phyloP scores from a whole-genome alignment of 169 alveolate genomes.

The Plasmodium adleri region DNA sequence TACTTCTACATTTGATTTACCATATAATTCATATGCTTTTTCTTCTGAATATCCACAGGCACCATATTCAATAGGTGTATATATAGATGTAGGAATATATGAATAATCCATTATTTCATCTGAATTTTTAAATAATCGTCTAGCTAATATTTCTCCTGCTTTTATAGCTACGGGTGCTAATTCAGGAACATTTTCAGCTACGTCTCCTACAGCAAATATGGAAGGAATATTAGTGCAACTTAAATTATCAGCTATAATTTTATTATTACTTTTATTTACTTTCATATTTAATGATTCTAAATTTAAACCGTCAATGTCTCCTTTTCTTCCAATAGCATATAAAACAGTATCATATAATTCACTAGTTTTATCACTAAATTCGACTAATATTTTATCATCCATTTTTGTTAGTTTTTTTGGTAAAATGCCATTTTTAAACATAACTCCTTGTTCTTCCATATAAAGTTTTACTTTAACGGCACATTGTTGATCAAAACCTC shows the following conservation, averaged over 20 bases:
- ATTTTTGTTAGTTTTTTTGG: slow-evolving; percentile 92
- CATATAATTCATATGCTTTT: slow-evolving; percentile 80
- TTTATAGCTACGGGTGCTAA: slow-evolving; percentile 98
- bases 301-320: slow-evolving; percentile 90
- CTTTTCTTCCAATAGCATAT: slow-evolving; percentile 97
- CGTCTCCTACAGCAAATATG: slow-evolving; percentile 97
- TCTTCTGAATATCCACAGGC: slow-evolving; percentile 97
- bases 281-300: slow-evolving; percentile 73
- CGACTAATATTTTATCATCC: slow-evolving; percentile 81
- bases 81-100: slow-evolving; percentile 97
- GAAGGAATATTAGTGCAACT: slow-evolving; percentile 92
- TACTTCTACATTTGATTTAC: slow-evolving; percentile 88
- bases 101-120: slow-evolving; percentile 78
- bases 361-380: slow-evolving; percentile 82
- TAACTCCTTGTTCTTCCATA: slow-evolving; percentile 93
- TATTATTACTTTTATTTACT: slow-evolving; percentile 80
- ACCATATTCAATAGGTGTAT: slow-evolving; percentile 98
- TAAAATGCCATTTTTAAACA: slow-evolving; percentile 89
- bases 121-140: slow-evolving; percentile 92
- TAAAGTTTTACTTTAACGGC: slow-evolving; percentile 88
- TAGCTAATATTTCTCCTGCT: slow-evolving; percentile 97
- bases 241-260: slow-evolving; percentile 90
- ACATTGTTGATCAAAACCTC: slow-evolving; percentile 98
- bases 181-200: slow-evolving; percentile 94
- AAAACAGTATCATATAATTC: slow-evolving; percentile 96